Evolutionary conservation across 164 flowering plant genomes (phyloP).

Genomic region (Taxillus chinensis): DNA sequence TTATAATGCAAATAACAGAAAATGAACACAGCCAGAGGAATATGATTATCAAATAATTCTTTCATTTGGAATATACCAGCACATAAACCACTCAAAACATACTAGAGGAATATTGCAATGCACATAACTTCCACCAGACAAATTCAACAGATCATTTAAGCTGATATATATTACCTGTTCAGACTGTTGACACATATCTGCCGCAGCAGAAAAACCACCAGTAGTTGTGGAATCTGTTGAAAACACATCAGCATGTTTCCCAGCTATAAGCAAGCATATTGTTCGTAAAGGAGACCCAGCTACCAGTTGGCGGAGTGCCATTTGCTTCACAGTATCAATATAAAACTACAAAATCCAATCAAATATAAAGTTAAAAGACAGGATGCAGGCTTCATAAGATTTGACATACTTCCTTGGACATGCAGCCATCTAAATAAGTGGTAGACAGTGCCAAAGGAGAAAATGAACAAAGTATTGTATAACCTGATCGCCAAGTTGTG

Average conservation of each 20-base stretch:
- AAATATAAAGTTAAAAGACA: neutral
- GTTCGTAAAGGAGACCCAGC: constrained; percentile 92
- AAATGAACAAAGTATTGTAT: neutral
- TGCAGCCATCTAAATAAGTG: neutral
- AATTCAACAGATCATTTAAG: neutral
- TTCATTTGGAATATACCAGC: neutral
- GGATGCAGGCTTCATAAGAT: constrained; percentile 1
- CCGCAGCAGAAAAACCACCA: constrained; percentile 19
- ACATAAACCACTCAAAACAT: neutral
- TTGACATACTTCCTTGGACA: neutral
- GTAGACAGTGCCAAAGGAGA: no score
- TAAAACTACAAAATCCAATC: constrained; percentile 51
- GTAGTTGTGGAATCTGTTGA: constrained; percentile 21
- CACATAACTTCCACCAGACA: neutral
- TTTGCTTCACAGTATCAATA: constrained; percentile 80
- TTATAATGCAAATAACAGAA: no score
- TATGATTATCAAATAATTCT: no score
- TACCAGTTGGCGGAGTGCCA: constrained; percentile 74
- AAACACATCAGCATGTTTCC: constrained; percentile 92
- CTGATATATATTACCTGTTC: constrained; percentile 39
- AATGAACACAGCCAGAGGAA: no score
- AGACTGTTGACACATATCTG: constrained; percentile 35
- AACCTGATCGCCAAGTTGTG: constrained; percentile 89
- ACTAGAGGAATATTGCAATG: neutral
- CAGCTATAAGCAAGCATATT: constrained; percentile 80